Evolutionary conservation across 148 eudicot genomes (phyloP), one percentile per base, ranked within the genome.

Genomic region (Spergularia marina): DNA sequence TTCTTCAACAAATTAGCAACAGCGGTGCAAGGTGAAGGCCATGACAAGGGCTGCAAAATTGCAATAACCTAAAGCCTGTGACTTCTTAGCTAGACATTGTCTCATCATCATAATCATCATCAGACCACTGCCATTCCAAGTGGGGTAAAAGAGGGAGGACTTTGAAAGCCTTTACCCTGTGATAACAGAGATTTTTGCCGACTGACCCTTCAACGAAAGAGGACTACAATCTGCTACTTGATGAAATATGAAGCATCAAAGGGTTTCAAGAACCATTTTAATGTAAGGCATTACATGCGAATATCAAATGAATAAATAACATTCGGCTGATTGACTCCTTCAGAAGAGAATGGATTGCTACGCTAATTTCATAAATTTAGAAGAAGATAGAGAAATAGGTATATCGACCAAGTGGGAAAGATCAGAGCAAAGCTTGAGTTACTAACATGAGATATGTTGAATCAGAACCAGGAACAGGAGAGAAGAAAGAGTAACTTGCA

Each of bases 381-480:
- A 18, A 39, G 6, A 39, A 39, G 16, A 64, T 39, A 44, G 2
- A 41, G 68, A 17, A 44, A 9, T 14, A 36, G 12, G 30, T 36
- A 44, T 66, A 10, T 59, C 41, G 30, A 66, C 25, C 52, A 8
- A 13, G 12, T 2, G 12, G 6, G 23, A 52, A 4, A 69, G 40
- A 21, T 10, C 25, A 52, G 39, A 53, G 72, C 54, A 4, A 47
- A 67, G 71, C 23, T 21, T 47, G 14, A 76, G 60, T 68, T 56
- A 85, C 97, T 87, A 61, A 94, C 91, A 88, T 60, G 74, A 71
- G 71, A 70, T 75, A 30, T 80, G 83, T 80, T 77, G 86, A 83
- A 83, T 63, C 82, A 71, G 80, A 62, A 81, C 71, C 75, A 83
- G 73, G 81, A 77, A 51, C 72, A 88, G 41, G 76, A 94, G 74